A percentile compares a stretch with the other conserved stretches of the same genome.
These are phyloP conservation scores for Amaranthus hypochondriacus DNA, from an alignment of 148 eudicot genomes.

Conservation along the genomic window DNA sequence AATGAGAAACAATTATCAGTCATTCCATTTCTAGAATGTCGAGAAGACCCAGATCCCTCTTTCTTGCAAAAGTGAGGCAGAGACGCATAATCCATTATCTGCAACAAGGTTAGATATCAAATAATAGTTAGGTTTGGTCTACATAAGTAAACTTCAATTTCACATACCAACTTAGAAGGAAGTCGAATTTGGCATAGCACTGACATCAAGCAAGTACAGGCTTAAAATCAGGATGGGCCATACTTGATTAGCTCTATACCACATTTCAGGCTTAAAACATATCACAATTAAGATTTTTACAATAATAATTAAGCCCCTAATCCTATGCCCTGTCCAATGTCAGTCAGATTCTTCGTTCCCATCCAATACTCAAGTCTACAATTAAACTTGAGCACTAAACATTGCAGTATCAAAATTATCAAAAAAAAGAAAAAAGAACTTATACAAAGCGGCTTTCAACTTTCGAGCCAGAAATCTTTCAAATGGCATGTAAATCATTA, in stretches of 20 bases:
- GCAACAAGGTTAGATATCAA: conserved; percentile 24
- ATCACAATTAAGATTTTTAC: too few species aligned
- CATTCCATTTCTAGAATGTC: conserved; percentile 58
- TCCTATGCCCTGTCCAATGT: neutral
- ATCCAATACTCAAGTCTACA: neutral
- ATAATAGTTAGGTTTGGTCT: conserved; percentile 2
- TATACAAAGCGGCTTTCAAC: too few species aligned
- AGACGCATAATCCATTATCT: conserved; percentile 92
- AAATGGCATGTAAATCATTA: too few species aligned
- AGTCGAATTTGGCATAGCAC: too few species aligned
- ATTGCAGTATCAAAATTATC: neutral
- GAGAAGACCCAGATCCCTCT: conserved; percentile 89
- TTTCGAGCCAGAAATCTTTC: too few species aligned
- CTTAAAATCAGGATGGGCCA: too few species aligned
- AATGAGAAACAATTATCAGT: conserved; percentile 60
- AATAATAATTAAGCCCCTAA: too few species aligned
- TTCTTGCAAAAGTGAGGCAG: conserved; percentile 94
- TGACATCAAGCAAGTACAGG: too few species aligned
- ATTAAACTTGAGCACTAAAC: neutral
- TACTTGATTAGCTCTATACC: neutral
- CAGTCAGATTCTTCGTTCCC: neutral
- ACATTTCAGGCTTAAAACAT: neutral
- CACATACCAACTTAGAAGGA: neutral
- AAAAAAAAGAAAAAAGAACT: too few species aligned
- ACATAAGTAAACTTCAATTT: neutral